A percentile compares a stretch with the other conserved stretches of the same genome.
Conservation (phyloP, 2,329 filamentous ascomycete genomes). For the Aspergillus sp. region DNA sequence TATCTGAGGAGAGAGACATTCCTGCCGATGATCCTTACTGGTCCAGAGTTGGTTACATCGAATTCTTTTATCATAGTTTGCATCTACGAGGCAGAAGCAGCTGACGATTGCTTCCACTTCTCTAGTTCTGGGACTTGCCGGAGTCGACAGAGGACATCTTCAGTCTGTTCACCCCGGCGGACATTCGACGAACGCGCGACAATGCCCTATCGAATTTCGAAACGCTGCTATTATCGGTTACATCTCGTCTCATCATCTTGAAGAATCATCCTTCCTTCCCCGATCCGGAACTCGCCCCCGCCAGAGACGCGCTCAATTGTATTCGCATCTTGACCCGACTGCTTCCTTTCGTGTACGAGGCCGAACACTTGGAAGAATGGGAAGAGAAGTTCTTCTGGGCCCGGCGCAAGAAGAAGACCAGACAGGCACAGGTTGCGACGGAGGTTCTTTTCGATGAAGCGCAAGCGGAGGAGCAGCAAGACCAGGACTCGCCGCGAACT, state of each 20-base stretch:
- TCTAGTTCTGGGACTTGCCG: constrained; percentile 91
- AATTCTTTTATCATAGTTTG: not conserved
- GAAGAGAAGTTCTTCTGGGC: constrained; percentile 93
- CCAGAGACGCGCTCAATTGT: constrained; percentile 88
- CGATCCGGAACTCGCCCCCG: constrained; percentile 70
- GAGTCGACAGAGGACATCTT: constrained; percentile 95
- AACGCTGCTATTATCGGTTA: constrained; percentile 74
- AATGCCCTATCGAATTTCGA: constrained; percentile 79
- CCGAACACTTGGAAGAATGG: constrained; percentile 72
- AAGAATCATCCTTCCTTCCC: constrained; percentile 88
- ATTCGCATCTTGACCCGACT: constrained; percentile 82
- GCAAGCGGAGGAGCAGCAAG: constrained; percentile 46
- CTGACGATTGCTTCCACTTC: not conserved
- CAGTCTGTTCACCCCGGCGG: constrained; percentile 81
- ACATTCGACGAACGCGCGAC: constrained; percentile 83
- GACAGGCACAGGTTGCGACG: constrained; percentile 55
- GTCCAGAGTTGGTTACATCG: constrained; percentile 61
- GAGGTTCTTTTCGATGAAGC: constrained; percentile 81
- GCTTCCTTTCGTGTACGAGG: constrained; percentile 86
- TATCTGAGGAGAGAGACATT: constrained; percentile 86
- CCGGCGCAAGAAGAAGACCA: constrained; percentile 61
- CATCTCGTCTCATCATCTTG: constrained; percentile 71
- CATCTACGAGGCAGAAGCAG: constrained; percentile 14
- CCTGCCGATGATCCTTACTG: constrained; percentile 84
- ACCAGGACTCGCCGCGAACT: constrained; percentile 33